Evolutionary conservation across 345 rosid species (phyloP).

Genomic region (Anacardium occidentale): DNA sequence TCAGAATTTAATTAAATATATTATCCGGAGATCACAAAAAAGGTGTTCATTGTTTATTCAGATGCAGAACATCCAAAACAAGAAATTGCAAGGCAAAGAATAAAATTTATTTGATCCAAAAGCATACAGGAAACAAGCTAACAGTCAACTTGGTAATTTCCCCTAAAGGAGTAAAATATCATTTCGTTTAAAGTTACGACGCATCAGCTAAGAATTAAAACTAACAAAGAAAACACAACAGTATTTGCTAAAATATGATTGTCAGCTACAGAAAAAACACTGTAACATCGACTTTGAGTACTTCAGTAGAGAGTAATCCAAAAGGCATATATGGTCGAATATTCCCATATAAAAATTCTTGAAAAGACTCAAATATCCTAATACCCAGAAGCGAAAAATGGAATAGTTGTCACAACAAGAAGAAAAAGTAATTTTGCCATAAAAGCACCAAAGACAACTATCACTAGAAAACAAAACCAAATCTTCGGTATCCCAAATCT

Average conservation of each 20-base stretch:
- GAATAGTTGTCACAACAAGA: constrained; percentile 3
- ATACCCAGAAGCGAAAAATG: constrained; percentile 23
- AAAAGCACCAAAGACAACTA: not conserved
- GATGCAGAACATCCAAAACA: not conserved
- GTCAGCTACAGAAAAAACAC: constrained; percentile 20
- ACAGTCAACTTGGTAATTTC: not conserved
- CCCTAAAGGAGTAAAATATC: not conserved
- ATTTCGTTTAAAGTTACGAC: not conserved
- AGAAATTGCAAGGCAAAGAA: not conserved
- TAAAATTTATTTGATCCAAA: not conserved
- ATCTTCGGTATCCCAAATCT: not conserved
- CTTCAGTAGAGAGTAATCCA: constrained; percentile 22
- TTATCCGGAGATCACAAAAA: not conserved
- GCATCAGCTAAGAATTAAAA: not conserved
- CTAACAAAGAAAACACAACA: not conserved
- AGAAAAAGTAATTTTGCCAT: constrained; percentile 21
- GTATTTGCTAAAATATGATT: constrained; percentile 4
- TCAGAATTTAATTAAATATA: not conserved
- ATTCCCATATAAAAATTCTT: constrained; percentile 32
- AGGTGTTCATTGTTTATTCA: not conserved
- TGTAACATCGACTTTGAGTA: constrained; percentile 30
- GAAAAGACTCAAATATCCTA: constrained; percentile 17
- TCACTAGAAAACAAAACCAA: constrained; percentile 1
- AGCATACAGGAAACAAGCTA: not conserved
- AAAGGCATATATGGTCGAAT: constrained; percentile 39